Evolutionary conservation across 2,329 filamentous ascomycete species (phyloP), one percentile per base, ranked within the genome.

Genomic region (Colletotrichum musicola): DNA sequence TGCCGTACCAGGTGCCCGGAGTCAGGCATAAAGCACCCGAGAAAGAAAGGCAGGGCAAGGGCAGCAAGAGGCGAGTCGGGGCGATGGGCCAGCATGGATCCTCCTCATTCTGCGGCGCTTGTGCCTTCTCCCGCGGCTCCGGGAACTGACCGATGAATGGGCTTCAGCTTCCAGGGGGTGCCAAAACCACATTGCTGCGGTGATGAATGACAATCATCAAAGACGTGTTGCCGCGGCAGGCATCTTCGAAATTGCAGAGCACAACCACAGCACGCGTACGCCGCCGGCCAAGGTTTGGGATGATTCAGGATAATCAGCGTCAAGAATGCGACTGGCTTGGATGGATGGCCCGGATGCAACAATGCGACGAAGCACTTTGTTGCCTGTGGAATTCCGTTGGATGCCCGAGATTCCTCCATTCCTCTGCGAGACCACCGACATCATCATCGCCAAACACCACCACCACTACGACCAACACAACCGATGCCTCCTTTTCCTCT

Each of bases 321-420:
- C 30, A 50, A 50, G 65, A 68, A 65, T 68, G 65, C 65, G 35
- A 56, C 49, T 59, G 61, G 47, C 35, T 46, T 50, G 62, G 61
- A 64, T 60, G 65, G 54, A 59, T 68, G 54, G 64, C 51, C 65
- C 62, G 60, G 54, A 55, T 65, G 62, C 49, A 55, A 68, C 64
- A 40, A 64, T 46, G 49, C 65, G 62, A 55, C 62, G 55, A 51
- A 51, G 60, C 42, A 44, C 22, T 61, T 53, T 30, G 62, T 60
- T 30, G 44, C 49, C 42, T 50, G 42, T 44, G 65, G 30, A 40
- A 60, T 65, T 68, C 55, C 64, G 54, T 64, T 62, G 35, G 44
- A 54, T 49, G 61, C 54, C 60, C 65, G 65, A 60, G 55, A 50
- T 68, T 68, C 54, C 49, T 60, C 65, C 65, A 50, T 68, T 68